Evolutionary conservation across 305 asterid species (phyloP).

Genomic region (Solanum hybrid): DNA sequence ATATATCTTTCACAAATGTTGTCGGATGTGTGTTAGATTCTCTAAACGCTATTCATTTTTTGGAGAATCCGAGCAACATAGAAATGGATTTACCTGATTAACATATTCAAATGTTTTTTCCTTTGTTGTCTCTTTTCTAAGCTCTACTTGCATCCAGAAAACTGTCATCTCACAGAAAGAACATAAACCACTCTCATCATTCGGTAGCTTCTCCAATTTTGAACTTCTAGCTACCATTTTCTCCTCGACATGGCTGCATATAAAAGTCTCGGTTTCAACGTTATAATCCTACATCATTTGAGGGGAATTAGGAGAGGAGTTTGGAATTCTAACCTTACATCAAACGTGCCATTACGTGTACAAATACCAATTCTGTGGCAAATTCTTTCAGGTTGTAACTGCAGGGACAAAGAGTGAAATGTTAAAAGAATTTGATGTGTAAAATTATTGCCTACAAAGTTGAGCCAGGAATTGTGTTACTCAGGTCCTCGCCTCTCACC

Average conservation of each 20-base stretch:
- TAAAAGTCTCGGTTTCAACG: neutral
- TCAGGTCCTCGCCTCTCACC: neutral
- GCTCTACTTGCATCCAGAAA: slow-evolving; percentile 24
- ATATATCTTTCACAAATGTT: neutral
- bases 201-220: neutral
- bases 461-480: neutral
- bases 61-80: neutral
- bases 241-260: neutral
- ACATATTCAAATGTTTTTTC: slow-evolving; percentile 15
- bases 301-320: neutral
- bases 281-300: neutral
- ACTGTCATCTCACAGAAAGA: slow-evolving; percentile 25
- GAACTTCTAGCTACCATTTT: neutral
- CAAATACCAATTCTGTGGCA: slow-evolving; percentile 17
- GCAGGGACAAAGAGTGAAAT: neutral
- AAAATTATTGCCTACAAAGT: neutral
- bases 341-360: neutral
- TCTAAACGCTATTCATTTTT: neutral
- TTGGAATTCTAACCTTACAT: slow-evolving; percentile 2
- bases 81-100: slow-evolving; percentile 14
- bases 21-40: neutral
- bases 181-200: slow-evolving; percentile 11
- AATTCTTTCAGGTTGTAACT: slow-evolving; percentile 17
- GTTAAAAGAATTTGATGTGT: neutral
- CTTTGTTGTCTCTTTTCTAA: slow-evolving; percentile 15